phyloP scores from a whole-genome alignment of 352 stramenopile genomes.

The Elongisporangium prolatum region DNA sequence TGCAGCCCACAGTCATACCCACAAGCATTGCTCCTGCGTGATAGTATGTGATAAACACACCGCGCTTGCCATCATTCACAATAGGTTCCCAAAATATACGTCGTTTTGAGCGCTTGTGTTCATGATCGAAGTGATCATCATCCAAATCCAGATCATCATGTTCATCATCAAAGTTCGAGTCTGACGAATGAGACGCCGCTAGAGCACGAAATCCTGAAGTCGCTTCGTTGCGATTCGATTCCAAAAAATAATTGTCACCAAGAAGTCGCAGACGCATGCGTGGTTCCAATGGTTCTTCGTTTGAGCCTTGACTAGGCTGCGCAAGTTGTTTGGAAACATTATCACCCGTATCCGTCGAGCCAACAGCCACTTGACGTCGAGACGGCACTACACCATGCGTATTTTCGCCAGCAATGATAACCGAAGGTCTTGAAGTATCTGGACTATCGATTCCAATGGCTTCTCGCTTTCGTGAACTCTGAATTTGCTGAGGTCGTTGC shows the following conservation, averaged over 20 bases:
- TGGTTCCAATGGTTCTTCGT: slow-evolving; percentile 24
- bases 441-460: neutral
- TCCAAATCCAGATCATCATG: slow-evolving; percentile 1
- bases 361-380: neutral
- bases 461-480: neutral
- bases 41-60: slow-evolving; percentile 81
- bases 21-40: slow-evolving; percentile 61
- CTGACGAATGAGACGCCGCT: neutral
- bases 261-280: slow-evolving; percentile 46
- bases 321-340: slow-evolving; percentile 16
- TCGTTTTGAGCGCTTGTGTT: slow-evolving; percentile 10
- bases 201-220: neutral
- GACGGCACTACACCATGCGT: neutral
- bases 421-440: neutral
- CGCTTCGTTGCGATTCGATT: slow-evolving; percentile 31
- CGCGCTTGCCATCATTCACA: slow-evolving; percentile 63
- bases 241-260: slow-evolving; percentile 58
- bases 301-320: neutral
- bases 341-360: neutral
- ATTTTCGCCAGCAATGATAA: neutral
- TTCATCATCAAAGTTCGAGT: slow-evolving; percentile 18
- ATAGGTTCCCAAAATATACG: slow-evolving; percentile 68
- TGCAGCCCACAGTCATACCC: slow-evolving; percentile 29
- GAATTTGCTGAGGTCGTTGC: neutral
- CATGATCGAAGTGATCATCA: neutral